Base-by-base conservation (phyloP, 1,284 basidiomycete species). In the Cryptococcus sp. region DNA sequence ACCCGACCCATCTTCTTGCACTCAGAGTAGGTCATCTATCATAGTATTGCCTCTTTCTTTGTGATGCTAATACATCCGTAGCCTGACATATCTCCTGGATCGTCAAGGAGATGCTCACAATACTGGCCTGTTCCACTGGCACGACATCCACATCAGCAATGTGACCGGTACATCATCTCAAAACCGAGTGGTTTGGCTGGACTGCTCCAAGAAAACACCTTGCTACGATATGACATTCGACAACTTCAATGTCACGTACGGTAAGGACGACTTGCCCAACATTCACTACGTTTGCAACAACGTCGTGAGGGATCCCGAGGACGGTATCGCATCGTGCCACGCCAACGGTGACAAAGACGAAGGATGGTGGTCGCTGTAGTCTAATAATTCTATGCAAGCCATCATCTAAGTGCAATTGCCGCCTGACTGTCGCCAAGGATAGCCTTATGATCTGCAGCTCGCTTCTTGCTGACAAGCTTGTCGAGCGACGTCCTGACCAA, bases 111-210 rank as follows among this genome's bases (percentile, higher is more conserved):
- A 65, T 43, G 59, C 59, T 17, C 45, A 54, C 15, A 61, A 69
- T 22, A 63, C 65, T 5, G 61, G 69, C 37, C 60, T 64, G 16
- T 73, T 69, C 50, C 56, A 67, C 48, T 69, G 69, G 67, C 58
- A 52, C 37, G 63, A 71, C 60, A 68, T 73, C 46, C 57, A 64
- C 53, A 46, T 73, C 16, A 57, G 58, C 13, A 67, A 70, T 54
- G 52, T 71, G 20, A 61, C 59, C 47, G 70, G 68, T 11, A 66
- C 60, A 16, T 55, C 64, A 1, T 39, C 51, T 5, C 50, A 34
- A 22, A 71, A 73, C 52, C 57, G 70, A 7, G 52, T 69, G 3
- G 61, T 63, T n/a, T 68, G 64, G 62, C 52, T 70, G 49, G 62
- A 65, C 55, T 71, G 70, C 58, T 64, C 67, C 26, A 66, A 68